Evolutionary conservation across 2,329 filamentous ascomycete species (phyloP).

Genomic region (Ceratocystis destructans): DNA sequence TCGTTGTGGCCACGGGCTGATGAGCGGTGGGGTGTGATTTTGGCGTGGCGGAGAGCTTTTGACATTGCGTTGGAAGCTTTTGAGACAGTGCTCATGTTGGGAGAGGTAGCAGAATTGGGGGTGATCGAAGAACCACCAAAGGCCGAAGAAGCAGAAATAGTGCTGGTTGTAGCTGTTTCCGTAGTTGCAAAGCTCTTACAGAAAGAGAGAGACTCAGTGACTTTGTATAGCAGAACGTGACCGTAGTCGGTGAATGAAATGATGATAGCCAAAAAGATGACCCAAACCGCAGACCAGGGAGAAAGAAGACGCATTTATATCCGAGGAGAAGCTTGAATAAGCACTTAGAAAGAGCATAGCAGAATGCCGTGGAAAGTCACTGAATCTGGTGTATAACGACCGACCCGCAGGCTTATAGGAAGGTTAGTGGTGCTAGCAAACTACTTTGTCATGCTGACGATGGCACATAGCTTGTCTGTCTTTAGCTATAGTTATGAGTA

Average conservation of each 20-base stretch:
- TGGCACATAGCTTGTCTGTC: neutral
- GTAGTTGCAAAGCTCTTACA: conserved; percentile 7
- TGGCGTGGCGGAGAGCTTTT: conserved; percentile 50
- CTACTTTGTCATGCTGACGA: conserved; percentile 11
- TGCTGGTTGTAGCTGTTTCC: conserved; percentile 17
- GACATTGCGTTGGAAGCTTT: conserved; percentile 40
- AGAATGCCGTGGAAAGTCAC: neutral
- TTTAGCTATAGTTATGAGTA: neutral
- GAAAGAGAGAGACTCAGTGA: conserved; percentile 22
- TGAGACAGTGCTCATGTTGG: conserved; percentile 27
- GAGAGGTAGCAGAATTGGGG: conserved; percentile 13
- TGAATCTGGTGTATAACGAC: neutral
- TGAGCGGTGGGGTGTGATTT: conserved; percentile 62
- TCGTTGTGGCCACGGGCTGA: conserved; percentile 59
- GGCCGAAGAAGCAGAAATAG: conserved; percentile 18
- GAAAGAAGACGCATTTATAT: conserved; percentile 31
- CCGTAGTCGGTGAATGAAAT: conserved; percentile 24
- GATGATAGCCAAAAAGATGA: conserved; percentile 29
- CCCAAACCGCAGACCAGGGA: conserved; percentile 27
- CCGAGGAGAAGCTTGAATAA: neutral
- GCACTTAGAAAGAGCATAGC: neutral
- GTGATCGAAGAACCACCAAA: conserved; percentile 17
- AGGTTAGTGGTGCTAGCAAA: neutral
- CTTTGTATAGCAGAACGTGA: conserved; percentile 14
- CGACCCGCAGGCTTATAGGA: neutral